A percentile compares a stretch with the other conserved stretches of the same genome.
phyloP scores from a whole-genome alignment of 441 rosid genomes.

The Gossypium aridum region DNA sequence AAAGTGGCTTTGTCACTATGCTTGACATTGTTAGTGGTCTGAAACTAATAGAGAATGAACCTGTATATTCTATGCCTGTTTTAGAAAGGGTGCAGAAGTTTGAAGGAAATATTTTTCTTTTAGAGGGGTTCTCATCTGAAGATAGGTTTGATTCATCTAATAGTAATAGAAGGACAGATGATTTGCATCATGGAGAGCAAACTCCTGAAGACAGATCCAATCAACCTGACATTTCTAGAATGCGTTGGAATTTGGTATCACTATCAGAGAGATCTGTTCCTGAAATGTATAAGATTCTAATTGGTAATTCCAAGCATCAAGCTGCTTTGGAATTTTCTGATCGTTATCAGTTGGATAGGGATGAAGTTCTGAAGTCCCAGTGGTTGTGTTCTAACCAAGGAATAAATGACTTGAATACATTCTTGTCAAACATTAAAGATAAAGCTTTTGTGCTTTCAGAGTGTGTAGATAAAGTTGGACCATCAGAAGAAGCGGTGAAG shows the following conservation, averaged over 20 bases:
- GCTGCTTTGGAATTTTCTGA: constrained; percentile 77
- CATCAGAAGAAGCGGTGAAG: constrained; percentile 78
- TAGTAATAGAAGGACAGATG: constrained; percentile 26
- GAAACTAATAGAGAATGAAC: constrained; percentile 52
- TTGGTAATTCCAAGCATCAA: constrained; percentile 50
- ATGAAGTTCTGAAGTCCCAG: constrained; percentile 73
- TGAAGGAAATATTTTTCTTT: constrained; percentile 59
- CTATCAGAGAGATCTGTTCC: constrained; percentile 70
- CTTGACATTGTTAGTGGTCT: constrained; percentile 46
- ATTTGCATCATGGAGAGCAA: constrained; percentile 21
- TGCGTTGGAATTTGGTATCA: constrained; percentile 70
- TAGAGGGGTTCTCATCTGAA: constrained; percentile 48
- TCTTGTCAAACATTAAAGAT: constrained; percentile 69
- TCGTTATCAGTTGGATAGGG: constrained; percentile 71
- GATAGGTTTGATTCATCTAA: constrained; percentile 27
- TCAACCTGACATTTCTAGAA: constrained; percentile 32
- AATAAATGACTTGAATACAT: constrained; percentile 47
- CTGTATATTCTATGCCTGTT: constrained; percentile 49
- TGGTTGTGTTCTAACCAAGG: constrained; percentile 77
- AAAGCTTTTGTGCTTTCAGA: constrained; percentile 66
- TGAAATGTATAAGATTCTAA: constrained; percentile 76
- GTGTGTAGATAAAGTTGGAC: constrained; percentile 71
- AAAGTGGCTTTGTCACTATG: constrained; percentile 48
- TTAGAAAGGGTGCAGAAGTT: constrained; percentile 51
- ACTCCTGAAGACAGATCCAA: constrained; percentile 27